Conservation (phyloP, 1,284 basidiomycete genomes). For the Takashimella tepidaria region DNA sequence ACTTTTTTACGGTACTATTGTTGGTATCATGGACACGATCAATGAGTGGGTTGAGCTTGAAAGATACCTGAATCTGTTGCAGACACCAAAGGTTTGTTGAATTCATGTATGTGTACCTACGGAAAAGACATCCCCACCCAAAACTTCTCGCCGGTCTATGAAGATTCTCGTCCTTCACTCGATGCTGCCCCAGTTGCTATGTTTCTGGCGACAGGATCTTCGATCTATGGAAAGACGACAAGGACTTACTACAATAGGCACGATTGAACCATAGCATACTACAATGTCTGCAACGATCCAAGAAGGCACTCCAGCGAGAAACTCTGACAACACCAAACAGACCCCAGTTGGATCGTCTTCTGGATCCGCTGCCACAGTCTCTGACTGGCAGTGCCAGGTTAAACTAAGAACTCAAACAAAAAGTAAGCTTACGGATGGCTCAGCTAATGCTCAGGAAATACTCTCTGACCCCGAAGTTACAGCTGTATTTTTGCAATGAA, state of each 20-base stretch:
- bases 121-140: slow-evolving; percentile 29
- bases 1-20: slow-evolving; percentile 24
- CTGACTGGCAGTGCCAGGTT: slow-evolving; percentile 34
- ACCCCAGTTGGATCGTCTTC: slow-evolving; percentile 37
- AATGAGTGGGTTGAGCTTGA: slow-evolving; percentile 7
- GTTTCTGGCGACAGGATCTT: slow-evolving; percentile 23
- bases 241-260: slow-evolving; percentile 8
- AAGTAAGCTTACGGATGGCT: neutral
- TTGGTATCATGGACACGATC: slow-evolving; percentile 38
- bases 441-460: slow-evolving; percentile 24
- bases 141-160: slow-evolving; percentile 26
- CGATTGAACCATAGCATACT: slow-evolving; percentile 15
- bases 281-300: slow-evolving; percentile 29
- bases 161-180: slow-evolving; percentile 14
- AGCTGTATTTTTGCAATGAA: slow-evolving; percentile 38
- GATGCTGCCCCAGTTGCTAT: slow-evolving; percentile 20
- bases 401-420: slow-evolving; percentile 29
- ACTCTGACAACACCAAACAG: slow-evolving; percentile 24
- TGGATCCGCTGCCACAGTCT: slow-evolving; percentile 33
- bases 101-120: neutral
- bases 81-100: slow-evolving; percentile 14
- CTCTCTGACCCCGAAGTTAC: slow-evolving; percentile 33
- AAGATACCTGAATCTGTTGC: neutral
- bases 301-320: slow-evolving; percentile 18
- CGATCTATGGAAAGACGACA: slow-evolving; percentile 35